A percentile compares a stretch with the other conserved stretches of the same genome.
These are phyloP conservation scores for Kodamaea kaohsiungensis DNA, from an alignment of 805 yeast species.

Conservation along the genomic window DNA sequence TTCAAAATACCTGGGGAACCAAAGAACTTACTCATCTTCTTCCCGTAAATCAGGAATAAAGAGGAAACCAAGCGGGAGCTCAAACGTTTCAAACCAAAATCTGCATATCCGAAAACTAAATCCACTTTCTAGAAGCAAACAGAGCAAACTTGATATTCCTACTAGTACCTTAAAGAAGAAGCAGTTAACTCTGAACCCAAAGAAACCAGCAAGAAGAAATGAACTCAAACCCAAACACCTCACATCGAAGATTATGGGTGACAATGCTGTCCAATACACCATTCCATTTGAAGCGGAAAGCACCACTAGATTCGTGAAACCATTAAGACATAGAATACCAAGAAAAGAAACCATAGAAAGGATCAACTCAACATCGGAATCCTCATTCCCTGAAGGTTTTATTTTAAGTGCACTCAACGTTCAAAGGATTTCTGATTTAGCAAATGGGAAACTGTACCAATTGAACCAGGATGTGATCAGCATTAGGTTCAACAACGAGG, in stretches of 20 bases:
- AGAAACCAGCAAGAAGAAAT: not conserved
- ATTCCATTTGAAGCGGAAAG: conserved; percentile 39
- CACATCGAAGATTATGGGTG: conserved; percentile 7
- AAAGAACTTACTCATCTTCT: not conserved
- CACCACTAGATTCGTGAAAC: conserved; percentile 16
- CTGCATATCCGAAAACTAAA: not conserved
- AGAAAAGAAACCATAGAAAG: not conserved
- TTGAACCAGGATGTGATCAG: conserved; percentile 15
- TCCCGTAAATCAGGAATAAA: not conserved
- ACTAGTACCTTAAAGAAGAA: not conserved
- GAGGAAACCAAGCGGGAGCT: not conserved
- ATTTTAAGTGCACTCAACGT: conserved; percentile 19
- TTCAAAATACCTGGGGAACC: not conserved
- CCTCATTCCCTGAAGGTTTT: conserved; percentile 3
- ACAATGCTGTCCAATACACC: conserved; percentile 30
- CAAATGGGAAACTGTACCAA: conserved; percentile 17
- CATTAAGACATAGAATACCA: not conserved
- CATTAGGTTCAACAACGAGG: conserved; percentile 19
- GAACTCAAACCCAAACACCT: not conserved
- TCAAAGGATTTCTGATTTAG: conserved; percentile 15
- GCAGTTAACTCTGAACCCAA: not conserved
- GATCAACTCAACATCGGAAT: not conserved
- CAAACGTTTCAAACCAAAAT: not conserved
- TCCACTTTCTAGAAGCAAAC: not conserved
- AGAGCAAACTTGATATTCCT: not conserved